A percentile compares a stretch with the other conserved stretches of the same genome.
phyloP scores from a whole-genome alignment of 1,284 basidiomycete genomes.

The Sporisorium reilianum region DNA sequence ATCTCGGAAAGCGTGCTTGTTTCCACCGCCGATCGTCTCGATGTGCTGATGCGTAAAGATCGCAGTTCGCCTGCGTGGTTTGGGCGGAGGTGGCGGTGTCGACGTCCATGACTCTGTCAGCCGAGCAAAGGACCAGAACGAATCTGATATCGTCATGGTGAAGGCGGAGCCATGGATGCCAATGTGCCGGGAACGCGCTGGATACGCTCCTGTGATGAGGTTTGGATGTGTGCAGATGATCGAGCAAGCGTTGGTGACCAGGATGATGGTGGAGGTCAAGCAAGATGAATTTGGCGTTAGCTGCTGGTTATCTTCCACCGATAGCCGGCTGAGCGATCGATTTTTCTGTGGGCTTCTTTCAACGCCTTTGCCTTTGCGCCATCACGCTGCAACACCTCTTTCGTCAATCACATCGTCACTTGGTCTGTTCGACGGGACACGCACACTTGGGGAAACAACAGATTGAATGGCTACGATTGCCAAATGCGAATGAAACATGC shows the following conservation, averaged over 20 bases:
- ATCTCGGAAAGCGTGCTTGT: background rate
- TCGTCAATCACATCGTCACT: background rate
- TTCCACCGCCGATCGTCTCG: conserved; percentile 43
- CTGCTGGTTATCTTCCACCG: conserved; percentile 30
- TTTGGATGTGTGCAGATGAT: background rate
- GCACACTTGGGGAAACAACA: background rate
- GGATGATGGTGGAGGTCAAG: conserved; percentile 17
- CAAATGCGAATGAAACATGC: conserved; percentile 15
- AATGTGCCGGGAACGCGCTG: conserved; percentile 6
- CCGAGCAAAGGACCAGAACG: conserved; percentile 33
- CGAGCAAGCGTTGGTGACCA: conserved; percentile 2
- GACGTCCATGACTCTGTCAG: conserved; percentile 17
- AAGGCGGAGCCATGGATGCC: conserved; percentile 9
- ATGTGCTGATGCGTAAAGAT: conserved; percentile 37
- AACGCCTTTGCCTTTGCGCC: conserved; percentile 1
- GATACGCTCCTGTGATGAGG: conserved; percentile 10
- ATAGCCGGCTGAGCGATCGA: conserved; percentile 5
- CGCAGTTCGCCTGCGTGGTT: conserved; percentile 19
- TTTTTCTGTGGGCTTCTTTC: conserved; percentile 20
- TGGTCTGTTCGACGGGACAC: too few relatives aligned
- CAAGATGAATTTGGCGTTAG: background rate
- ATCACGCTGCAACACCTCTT: background rate
- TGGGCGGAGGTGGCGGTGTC: background rate
- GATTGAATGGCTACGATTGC: conserved; percentile 6
- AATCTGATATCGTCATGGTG: conserved; percentile 33